These are phyloP conservation scores for Usnea hakonensis DNA, from an alignment of 495 filamentous ascomycete genomes.

Conservation along the genomic window DNA sequence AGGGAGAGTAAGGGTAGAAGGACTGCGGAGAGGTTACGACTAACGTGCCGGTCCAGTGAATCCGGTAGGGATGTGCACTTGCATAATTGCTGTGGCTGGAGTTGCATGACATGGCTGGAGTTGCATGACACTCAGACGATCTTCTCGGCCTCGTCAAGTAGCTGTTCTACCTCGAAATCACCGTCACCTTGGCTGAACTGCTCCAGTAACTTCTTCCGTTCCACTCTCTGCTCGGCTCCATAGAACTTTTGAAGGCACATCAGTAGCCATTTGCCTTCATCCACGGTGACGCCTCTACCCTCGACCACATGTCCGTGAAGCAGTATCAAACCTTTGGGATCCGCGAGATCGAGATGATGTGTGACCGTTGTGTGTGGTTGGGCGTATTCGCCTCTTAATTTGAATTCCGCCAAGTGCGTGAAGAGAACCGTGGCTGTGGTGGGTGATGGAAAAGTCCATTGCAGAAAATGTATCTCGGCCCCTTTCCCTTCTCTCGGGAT, in stretches of 20 bases:
- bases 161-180: slow-evolving; percentile 70
- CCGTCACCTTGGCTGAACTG: slow-evolving; percentile 72
- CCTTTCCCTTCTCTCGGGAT: slow-evolving; percentile 61
- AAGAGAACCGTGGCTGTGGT: slow-evolving; percentile 78
- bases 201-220: slow-evolving; percentile 59
- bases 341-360: slow-evolving; percentile 73
- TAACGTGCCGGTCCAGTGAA: neutral
- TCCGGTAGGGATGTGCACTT: no score
- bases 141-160: slow-evolving; percentile 83
- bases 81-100: no score
- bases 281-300: slow-evolving; percentile 64
- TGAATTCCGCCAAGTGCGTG: slow-evolving; percentile 85
- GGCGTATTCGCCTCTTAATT: slow-evolving; percentile 79
- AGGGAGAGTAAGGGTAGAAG: neutral
- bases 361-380: slow-evolving; percentile 89
- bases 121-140: slow-evolving; percentile 32
- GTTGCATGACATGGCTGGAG: neutral
- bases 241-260: slow-evolving; percentile 96
- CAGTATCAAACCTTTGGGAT: slow-evolving; percentile 67
- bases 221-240: slow-evolving; percentile 47
- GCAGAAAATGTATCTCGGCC: slow-evolving; percentile 75
- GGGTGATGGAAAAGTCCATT: slow-evolving; percentile 63
- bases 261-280: slow-evolving; percentile 81
- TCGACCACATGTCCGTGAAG: slow-evolving; percentile 74
- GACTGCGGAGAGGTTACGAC: neutral